Conservation (phyloP, 2,329 filamentous ascomycete genomes). For the Exophiala lecanii-corni region DNA sequence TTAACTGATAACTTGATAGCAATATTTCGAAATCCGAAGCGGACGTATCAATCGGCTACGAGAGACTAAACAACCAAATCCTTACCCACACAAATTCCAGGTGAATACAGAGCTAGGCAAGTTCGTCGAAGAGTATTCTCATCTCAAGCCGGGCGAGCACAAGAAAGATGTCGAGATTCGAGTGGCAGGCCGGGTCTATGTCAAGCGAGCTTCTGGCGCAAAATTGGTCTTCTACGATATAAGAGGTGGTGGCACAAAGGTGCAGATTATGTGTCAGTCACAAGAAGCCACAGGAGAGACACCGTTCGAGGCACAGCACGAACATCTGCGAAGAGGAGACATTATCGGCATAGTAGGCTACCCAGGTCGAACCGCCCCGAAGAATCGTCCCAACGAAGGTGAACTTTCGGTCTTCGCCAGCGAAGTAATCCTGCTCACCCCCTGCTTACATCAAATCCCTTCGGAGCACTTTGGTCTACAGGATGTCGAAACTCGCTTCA, state of each 20-base stretch:
- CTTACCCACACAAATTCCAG: conserved; percentile 92
- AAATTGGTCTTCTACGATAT: conserved; percentile 93
- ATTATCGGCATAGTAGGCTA: conserved; percentile 84
- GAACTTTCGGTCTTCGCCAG: conserved; percentile 91
- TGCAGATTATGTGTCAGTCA: conserved; percentile 90
- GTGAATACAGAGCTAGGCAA: conserved; percentile 76
- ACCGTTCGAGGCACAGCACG: conserved; percentile 81
- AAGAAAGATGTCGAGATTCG: conserved; percentile 69
- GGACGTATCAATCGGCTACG: conserved; percentile 72
- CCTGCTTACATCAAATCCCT: conserved; percentile 86
- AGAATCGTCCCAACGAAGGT: conserved; percentile 73
- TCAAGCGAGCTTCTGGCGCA: conserved; percentile 72
- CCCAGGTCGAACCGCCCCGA: conserved; percentile 80
- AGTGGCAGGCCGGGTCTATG: conserved; percentile 83
- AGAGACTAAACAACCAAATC: conserved; percentile 68
- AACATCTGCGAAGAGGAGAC: conserved; percentile 83
- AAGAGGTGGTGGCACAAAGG: conserved; percentile 66
- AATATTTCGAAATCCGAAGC: conserved; percentile 96
- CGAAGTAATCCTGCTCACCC: conserved; percentile 79
- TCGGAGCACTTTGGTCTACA: conserved; percentile 92
- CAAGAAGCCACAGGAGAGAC: conserved; percentile 67
- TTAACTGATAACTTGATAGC: conserved; percentile 40
- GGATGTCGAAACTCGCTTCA: conserved; percentile 88
- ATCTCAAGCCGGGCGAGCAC: conserved; percentile 80
- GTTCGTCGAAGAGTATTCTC: conserved; percentile 70